Conservation (phyloP, 805 yeast genomes). For the Candida andamanensis region DNA sequence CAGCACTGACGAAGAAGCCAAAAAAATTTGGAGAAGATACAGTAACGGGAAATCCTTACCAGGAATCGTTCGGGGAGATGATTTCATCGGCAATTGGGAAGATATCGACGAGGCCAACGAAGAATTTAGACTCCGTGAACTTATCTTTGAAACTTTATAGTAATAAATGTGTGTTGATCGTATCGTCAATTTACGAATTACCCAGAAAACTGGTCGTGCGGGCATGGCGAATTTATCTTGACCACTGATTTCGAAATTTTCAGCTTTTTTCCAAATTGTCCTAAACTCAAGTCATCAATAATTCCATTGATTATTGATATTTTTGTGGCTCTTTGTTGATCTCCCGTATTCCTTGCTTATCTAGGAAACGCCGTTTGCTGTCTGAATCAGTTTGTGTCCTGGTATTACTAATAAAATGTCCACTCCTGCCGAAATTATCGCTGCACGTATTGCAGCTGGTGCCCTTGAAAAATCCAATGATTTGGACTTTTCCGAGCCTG, state of each 20-base stretch:
- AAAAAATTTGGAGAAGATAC: conserved; percentile 75
- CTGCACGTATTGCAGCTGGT: conserved; percentile 30
- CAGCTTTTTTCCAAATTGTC: no score
- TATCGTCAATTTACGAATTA: no score
- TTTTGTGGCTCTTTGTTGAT: no score
- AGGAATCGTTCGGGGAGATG: conserved; percentile 79
- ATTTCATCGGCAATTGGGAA: conserved; percentile 78
- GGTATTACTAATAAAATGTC: conserved; percentile 22
- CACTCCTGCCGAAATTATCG: conserved; percentile 46
- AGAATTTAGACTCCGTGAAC: conserved; percentile 57
- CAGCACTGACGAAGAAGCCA: conserved; percentile 84
- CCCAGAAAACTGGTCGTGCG: no score
- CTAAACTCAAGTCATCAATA: no score
- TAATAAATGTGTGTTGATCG: no score
- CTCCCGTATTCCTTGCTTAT: no score
- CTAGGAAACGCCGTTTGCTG: conserved; percentile 4
- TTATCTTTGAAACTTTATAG: conserved; percentile 61
- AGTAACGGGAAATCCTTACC: conserved; percentile 73
- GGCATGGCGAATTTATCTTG: no score
- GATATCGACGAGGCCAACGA: conserved; percentile 86
- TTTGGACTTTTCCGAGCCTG: conserved; percentile 13
- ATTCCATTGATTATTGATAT: no score
- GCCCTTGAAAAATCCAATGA: conserved; percentile 7
- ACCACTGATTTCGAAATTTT: no score
- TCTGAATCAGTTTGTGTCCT: conserved; percentile 3